Percentiles rank a stretch among this genome's conserved stretches.
These are phyloP conservation scores for Umbilicus rupestris DNA, from an alignment of 164 flowering plant genomes.

Conservation along the genomic window DNA sequence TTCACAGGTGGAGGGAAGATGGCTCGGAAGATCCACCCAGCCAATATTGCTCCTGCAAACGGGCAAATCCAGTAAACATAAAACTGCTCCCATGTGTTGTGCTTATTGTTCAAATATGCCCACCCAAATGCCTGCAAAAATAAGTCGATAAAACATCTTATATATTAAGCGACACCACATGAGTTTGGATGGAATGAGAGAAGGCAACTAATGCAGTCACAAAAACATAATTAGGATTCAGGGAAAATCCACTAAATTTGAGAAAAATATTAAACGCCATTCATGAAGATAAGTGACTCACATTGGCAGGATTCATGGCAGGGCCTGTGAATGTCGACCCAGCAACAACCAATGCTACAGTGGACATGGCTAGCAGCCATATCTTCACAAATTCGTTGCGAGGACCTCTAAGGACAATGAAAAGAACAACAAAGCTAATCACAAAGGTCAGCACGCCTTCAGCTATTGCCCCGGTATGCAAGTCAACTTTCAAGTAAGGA, in stretches of 20 bases:
- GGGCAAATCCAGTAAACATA: constrained; percentile 85
- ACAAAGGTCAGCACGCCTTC: too few relatives aligned
- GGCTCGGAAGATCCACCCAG: constrained; percentile 55
- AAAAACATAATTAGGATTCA: too few relatives aligned
- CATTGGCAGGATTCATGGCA: constrained; percentile 86
- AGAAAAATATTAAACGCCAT: too few relatives aligned
- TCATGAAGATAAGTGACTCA: too few relatives aligned
- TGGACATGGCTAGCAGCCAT: constrained; percentile 58
- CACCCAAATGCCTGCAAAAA: constrained; percentile 76
- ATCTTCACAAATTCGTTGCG: constrained; percentile 34
- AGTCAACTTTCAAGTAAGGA: too few relatives aligned
- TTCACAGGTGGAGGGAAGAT: constrained; percentile 49
- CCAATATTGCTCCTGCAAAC: constrained; percentile 65
- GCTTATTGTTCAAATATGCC: constrained; percentile 59
- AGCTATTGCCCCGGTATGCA: too few relatives aligned
- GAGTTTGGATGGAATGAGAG: too few relatives aligned
- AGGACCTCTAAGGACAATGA: constrained; percentile 55
- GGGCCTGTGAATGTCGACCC: constrained; percentile 78
- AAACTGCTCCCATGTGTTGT: constrained; percentile 74
- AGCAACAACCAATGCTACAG: too few relatives aligned
- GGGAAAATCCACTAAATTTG: too few relatives aligned
- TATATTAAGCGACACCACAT: too few relatives aligned
- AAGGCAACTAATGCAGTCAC: too few relatives aligned
- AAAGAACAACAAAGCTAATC: constrained; percentile 52
- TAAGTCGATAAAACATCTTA: too few relatives aligned